Evolutionary conservation across 2,329 filamentous ascomycete genomes (phyloP), one percentile per base, ranked within the genome.

Genomic region (Cordyceps javanica): DNA sequence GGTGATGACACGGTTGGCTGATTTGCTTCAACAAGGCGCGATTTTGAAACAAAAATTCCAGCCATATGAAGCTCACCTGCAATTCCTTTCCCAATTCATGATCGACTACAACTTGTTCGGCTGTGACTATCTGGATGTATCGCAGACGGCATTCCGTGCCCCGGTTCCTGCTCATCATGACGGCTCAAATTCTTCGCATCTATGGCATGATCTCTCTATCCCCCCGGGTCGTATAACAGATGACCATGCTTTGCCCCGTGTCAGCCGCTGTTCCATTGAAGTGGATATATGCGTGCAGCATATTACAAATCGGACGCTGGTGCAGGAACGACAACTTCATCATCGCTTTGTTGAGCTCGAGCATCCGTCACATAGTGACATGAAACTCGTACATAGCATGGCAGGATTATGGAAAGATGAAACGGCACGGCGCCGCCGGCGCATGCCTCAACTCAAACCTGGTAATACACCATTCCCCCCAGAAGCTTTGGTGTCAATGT

Each of bases 51-150:
- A 82, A 59, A 81, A 83, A 25, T 88, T 99, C 44, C 93, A 97
- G 67, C 93, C 94, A 0, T 96, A 94, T 68, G 94, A 99, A 73
- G 91, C 90, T 19, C 95, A 99, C 69, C 72, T 97, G 61, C 91
- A 96, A 68, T 97, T 92, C 69, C 75, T 97, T 9, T 79, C 94
- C 10, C 95, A 99, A 72, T 99, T 95, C 83, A 97, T 99, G 94
- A 89, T 88, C 62, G 95, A 99, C 70, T 99, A 95, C 77, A 99
- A 97, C 68, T 77, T 99, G 63, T 97, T 96, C 70, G 95, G 95
- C 7, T 99, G 94, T 68, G 87, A 85, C 57, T 95, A 93, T 66
- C 85, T 97, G 62, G 83, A 93, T 59, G 88, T 85, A 51, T 77
- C 77, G 10, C 89, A 84, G 61, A 83, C 86, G 1, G 79, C 75